Conservation (phyloP, 2,329 filamentous ascomycete genomes). For the Orbilia quercus region DNA sequence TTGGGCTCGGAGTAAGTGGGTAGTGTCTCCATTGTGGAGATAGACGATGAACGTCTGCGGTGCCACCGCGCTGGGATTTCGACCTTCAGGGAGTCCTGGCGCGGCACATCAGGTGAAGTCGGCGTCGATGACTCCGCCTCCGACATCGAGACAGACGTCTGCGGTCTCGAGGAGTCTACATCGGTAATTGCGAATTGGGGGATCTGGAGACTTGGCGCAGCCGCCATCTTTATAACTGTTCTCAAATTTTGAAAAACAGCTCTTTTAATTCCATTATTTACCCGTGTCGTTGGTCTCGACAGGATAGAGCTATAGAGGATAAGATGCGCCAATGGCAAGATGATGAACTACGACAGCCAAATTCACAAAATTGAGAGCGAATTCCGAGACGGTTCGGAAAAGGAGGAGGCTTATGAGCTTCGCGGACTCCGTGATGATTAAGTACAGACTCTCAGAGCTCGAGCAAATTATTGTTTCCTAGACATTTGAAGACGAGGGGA, state of each 20-base stretch:
- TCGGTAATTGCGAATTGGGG: constrained; percentile 45
- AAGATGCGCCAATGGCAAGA: not conserved
- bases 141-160: constrained; percentile 29
- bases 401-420: constrained; percentile 30
- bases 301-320: too few relatives aligned
- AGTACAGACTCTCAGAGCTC: constrained; percentile 16
- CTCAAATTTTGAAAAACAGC: too few relatives aligned
- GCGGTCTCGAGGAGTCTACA: constrained; percentile 51
- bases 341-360: constrained; percentile 7
- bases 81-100: constrained; percentile 50
- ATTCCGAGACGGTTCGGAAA: constrained; percentile 10
- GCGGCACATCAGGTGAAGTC: constrained; percentile 25
- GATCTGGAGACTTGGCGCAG: constrained; percentile 30
- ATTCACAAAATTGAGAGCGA: constrained; percentile 3
- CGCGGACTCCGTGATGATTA: constrained; percentile 28
- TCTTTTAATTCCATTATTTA: too few relatives aligned
- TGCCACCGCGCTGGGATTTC: constrained; percentile 27
- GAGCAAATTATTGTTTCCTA: not conserved
- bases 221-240: constrained; percentile 26
- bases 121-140: constrained; percentile 32
- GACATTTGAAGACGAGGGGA: constrained; percentile 14
- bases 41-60: constrained; percentile 43
- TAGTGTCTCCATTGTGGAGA: constrained; percentile 49
- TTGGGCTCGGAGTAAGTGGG: constrained; percentile 39
- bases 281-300: too few relatives aligned